Evolutionary conservation across 139 green algal species (phyloP).

Genomic region (Tetradesmus lagerheimii): DNA sequence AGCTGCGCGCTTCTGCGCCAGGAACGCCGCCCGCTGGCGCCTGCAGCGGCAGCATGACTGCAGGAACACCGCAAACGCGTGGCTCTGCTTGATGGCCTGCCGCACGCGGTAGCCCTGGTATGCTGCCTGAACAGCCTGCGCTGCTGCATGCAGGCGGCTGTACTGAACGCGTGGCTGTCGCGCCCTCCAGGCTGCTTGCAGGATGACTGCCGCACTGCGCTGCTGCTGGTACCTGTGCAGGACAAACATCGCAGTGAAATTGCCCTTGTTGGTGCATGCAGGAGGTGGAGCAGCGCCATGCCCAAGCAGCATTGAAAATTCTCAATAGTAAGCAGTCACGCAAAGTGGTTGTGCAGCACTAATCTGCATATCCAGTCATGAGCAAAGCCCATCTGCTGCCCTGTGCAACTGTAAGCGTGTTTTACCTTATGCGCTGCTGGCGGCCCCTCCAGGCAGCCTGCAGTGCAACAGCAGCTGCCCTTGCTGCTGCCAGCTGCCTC

Average conservation of each 20-base stretch:
- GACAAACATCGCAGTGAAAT: conserved; percentile 11
- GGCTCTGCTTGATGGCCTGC: conserved; percentile 3
- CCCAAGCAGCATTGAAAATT: too few relatives aligned
- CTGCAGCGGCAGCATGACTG: conserved; percentile 55
- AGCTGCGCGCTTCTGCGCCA: conserved; percentile 37
- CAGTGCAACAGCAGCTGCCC: conserved; percentile 50
- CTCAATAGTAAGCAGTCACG: too few relatives aligned
- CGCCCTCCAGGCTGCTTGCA: conserved; percentile 64
- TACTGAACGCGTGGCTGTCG: conserved; percentile 43
- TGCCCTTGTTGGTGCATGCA: not conserved
- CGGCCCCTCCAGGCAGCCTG: conserved; percentile 54
- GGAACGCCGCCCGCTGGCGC: conserved; percentile 37
- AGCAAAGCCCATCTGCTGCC: too few relatives aligned
- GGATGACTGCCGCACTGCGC: not conserved
- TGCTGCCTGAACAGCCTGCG: conserved; percentile 51
- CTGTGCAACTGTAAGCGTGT: too few relatives aligned
- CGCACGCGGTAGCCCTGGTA: conserved; percentile 38
- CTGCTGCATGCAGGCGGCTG: conserved; percentile 24
- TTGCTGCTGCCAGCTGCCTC: not conserved
- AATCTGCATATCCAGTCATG: too few relatives aligned
- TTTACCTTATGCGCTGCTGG: conserved; percentile 10
- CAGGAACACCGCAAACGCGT: conserved; percentile 38
- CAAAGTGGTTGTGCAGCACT: too few relatives aligned
- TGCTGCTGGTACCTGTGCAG: conserved; percentile 29
- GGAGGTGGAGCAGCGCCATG: too few relatives aligned